Evolutionary conservation across 1,284 basidiomycete genomes (phyloP).

Genomic region (Apiotrichum porosum): DNA sequence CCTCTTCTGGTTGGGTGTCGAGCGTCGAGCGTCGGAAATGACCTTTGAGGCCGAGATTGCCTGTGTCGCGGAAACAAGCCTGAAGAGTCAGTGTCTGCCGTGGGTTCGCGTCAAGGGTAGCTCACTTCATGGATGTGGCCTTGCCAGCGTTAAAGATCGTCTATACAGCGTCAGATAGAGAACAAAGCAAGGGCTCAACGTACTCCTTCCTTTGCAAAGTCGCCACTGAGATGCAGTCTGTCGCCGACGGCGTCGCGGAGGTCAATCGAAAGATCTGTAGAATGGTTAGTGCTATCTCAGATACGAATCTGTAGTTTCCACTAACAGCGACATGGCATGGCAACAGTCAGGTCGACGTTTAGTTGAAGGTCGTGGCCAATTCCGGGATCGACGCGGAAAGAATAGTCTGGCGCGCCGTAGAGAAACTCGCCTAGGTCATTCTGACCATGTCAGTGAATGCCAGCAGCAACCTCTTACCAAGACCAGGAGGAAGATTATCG

Average conservation of each 20-base stretch:
- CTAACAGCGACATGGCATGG: conserved; percentile 87
- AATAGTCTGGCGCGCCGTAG: conserved; percentile 83
- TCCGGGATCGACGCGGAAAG: conserved; percentile 73
- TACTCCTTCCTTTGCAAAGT: conserved; percentile 80
- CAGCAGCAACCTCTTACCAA: conserved; percentile 24
- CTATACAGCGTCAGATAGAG: conserved; percentile 46
- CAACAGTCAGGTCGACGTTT: conserved; percentile 84
- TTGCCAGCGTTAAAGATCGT: conserved; percentile 78
- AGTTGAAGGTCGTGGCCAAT: conserved; percentile 64
- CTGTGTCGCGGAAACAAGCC: conserved; percentile 4
- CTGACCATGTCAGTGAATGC: conserved; percentile 50
- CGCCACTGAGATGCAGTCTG: conserved; percentile 74
- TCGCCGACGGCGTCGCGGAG: conserved; percentile 89
- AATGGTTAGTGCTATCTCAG: neutral
- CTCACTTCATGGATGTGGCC: conserved; percentile 66
- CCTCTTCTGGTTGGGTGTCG: conserved; percentile 38
- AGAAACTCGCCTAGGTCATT: conserved; percentile 86
- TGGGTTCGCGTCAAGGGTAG: too few species aligned
- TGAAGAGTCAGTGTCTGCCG: neutral
- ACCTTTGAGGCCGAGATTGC: conserved; percentile 37
- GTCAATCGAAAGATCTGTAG: conserved; percentile 74
- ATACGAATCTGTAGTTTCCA: too few species aligned
- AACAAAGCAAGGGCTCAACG: conserved; percentile 30
- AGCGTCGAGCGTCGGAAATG: conserved; percentile 34
- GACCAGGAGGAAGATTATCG: conserved; percentile 56